These are phyloP conservation scores for Lindgomyces ingoldianus DNA, from an alignment of 495 filamentous ascomycete genomes.

Conservation along the genomic window DNA sequence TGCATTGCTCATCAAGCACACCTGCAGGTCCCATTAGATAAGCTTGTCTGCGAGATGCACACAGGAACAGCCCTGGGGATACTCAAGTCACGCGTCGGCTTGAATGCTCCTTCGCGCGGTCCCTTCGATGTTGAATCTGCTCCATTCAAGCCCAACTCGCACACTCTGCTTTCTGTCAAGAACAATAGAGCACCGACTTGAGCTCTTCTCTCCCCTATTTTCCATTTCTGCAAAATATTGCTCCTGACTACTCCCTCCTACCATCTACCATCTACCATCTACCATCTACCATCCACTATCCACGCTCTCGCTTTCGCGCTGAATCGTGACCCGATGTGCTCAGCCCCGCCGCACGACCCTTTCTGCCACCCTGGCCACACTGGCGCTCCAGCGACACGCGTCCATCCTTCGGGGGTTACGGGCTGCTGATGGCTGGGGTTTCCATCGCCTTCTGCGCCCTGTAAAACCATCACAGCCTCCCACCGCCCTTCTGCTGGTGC, in stretches of 20 bases:
- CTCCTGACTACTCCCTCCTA: too few relatives aligned
- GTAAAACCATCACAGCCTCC: constrained; percentile 15
- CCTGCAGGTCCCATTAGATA: neutral
- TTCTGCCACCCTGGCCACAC: neutral
- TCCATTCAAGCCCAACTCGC: neutral
- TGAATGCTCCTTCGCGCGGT: neutral
- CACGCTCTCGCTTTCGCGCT: too few relatives aligned
- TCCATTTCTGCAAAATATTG: too few relatives aligned
- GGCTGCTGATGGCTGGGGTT: constrained; percentile 17
- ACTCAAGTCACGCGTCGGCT: neutral
- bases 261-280: neutral
- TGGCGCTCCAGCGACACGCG: constrained; percentile 16
- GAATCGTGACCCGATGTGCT: constrained; percentile 23
- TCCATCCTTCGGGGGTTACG: constrained; percentile 2
- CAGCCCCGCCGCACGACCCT: constrained; percentile 21
- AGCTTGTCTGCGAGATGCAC: neutral
- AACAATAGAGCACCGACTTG: too few relatives aligned
- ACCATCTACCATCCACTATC: neutral
- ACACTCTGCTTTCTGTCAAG: too few relatives aligned
- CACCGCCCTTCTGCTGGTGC: constrained; percentile 27
- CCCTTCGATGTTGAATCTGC: too few relatives aligned
- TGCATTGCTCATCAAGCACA: too few relatives aligned
- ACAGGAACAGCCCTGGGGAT: neutral
- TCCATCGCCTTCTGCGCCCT: constrained; percentile 26
- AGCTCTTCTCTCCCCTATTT: too few relatives aligned